phyloP scores from a whole-genome alignment of 169 alveolate species.

The Cryptosporidium canis region DNA sequence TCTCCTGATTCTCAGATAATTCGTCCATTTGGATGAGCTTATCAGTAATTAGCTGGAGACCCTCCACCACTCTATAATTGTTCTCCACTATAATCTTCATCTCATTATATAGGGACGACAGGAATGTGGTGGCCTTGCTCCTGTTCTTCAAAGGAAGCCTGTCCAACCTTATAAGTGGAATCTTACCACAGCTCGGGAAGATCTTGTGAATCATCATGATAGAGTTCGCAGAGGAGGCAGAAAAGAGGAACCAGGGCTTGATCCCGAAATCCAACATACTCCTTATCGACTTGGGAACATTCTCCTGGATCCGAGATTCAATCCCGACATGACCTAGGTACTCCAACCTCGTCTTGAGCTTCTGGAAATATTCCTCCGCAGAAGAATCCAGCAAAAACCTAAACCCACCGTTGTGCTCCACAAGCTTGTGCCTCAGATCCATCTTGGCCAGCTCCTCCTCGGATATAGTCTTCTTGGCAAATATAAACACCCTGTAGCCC shows the following conservation, averaged over 20 bases:
- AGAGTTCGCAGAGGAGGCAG: slow-evolving; percentile 28
- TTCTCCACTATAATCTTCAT: slow-evolving; percentile 8
- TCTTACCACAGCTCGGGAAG: slow-evolving; percentile 30
- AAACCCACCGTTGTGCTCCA: slow-evolving; percentile 2
- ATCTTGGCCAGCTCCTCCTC: not conserved
- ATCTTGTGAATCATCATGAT: slow-evolving; percentile 40
- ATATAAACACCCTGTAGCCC: slow-evolving; percentile 54
- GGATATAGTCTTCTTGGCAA: slow-evolving; percentile 37
- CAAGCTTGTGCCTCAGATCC: not conserved
- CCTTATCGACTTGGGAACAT: slow-evolving; percentile 45
- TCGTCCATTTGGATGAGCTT: not conserved
- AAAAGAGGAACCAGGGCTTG: slow-evolving; percentile 66
- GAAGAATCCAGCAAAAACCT: slow-evolving; percentile 46
- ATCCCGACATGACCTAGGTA: slow-evolving; percentile 66
- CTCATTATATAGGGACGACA: slow-evolving; percentile 23
- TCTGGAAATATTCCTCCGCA: slow-evolving; percentile 32
- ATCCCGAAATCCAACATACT: slow-evolving; percentile 13
- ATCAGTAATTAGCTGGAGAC: not conserved
- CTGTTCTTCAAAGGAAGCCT: slow-evolving; percentile 38
- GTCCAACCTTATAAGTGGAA: slow-evolving; percentile 52
- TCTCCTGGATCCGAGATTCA: slow-evolving; percentile 41
- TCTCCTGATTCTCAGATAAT: not conserved
- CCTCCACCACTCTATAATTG: not conserved
- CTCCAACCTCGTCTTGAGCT: slow-evolving; percentile 12
- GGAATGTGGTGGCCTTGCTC: slow-evolving; percentile 1